phyloP scores from a whole-genome alignment of 2,329 filamentous ascomycete genomes.

The Zymoseptoria ardabiliae region DNA sequence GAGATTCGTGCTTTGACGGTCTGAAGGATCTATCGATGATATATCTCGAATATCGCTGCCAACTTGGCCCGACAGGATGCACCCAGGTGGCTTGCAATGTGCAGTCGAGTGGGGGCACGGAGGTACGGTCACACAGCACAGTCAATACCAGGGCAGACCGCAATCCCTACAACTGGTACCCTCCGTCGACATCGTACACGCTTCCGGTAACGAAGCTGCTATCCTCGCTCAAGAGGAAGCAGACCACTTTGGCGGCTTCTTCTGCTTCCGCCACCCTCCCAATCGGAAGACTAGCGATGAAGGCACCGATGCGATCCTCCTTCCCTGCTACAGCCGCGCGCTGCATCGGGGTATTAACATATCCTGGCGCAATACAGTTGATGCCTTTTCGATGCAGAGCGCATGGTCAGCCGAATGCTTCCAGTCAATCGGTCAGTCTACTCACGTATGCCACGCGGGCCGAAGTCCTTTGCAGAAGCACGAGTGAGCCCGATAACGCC shows the following conservation, averaged over 20 bases:
- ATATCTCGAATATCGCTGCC: too few relatives aligned
- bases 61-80: too few relatives aligned
- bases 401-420: neutral
- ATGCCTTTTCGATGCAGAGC: constrained; percentile 1
- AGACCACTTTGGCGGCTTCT: constrained; percentile 39
- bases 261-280: constrained; percentile 17
- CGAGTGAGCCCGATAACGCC: constrained; percentile 19
- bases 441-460: constrained; percentile 11
- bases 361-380: constrained; percentile 19
- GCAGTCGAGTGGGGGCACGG: too few relatives aligned
- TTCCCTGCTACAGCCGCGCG: constrained; percentile 1
- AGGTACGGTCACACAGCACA: too few relatives aligned
- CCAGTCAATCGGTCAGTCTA: neutral
- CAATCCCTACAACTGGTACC: neutral
- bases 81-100: too few relatives aligned
- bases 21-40: too few relatives aligned
- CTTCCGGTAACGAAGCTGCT: constrained; percentile 42
- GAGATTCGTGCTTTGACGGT: too few relatives aligned
- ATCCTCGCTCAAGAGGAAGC: constrained; percentile 43
- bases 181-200: constrained; percentile 42
- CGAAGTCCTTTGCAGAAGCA: constrained; percentile 16
- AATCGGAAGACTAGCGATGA: constrained; percentile 9
- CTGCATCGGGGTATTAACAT: constrained; percentile 32
- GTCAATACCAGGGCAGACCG: neutral
- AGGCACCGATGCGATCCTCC: neutral